Evolutionary conservation across 768 basidiomycete genomes (phyloP), one percentile per base, ranked within the genome.

Genomic region (Mycena belliarum): DNA sequence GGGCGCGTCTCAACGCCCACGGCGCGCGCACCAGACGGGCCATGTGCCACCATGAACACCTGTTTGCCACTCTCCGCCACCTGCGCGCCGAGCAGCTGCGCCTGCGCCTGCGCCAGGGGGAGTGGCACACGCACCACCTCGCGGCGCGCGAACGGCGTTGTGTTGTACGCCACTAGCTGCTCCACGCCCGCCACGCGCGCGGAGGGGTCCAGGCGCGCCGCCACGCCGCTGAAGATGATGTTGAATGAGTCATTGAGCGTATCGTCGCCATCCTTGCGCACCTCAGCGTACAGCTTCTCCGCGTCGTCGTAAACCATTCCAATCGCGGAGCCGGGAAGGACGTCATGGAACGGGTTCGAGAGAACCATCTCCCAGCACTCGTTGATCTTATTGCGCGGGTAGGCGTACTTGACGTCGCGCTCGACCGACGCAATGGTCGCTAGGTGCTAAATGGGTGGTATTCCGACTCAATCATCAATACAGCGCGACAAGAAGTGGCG

Each of bases 291-390:
- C 42, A 95, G 81, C 61, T 83, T 81, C 70, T 96, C 93, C 3
- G 94, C 94, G 67, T 99, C 97, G 0, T 95, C 89, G 72, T 98
- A 98, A 5, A 95, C 94, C 93, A 98, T 95, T 1, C 90, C 94
- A 52, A 95, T 94, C 0, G 93, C 84, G 25, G 92, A 94, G 10
- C 93, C 93, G n/a, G 93, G 95, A 35, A 98, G 87, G 32, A 96
- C 93, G 87, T 47, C 24, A 49, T 21, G 3, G 20, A 38, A 93
- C 79, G 93, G 92, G 66, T 93, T 93, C 47, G 93, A 70, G 21
- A 93, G 75, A 3, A 96, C 88, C 66, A 96, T 94, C 76, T 98
- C 95, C 97, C 97, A 99, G 23, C 82, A 83, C 43, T 85, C 83
- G 59, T 98, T 90, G 57, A 99, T 83, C 53, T 74, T 78, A 35